Conservation (phyloP, 345 rosid genomes). For the Hibiscus mutabilis region DNA sequence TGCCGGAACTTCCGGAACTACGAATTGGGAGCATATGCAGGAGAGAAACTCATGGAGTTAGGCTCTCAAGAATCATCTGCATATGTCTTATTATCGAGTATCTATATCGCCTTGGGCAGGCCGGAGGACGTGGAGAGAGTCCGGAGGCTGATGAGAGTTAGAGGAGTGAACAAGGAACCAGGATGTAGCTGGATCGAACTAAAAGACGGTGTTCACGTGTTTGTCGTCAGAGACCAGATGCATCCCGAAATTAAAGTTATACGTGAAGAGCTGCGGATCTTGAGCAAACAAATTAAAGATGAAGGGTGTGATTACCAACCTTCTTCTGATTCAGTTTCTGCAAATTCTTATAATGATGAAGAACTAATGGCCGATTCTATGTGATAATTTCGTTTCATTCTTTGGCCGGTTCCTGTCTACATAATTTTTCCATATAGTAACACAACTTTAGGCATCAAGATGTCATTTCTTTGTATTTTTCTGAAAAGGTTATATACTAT, state of each 20-base stretch:
- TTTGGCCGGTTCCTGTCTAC: not conserved
- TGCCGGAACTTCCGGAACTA: conserved; percentile 51
- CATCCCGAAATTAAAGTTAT: conserved; percentile 44
- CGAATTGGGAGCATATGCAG: conserved; percentile 64
- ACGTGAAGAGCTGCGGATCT: conserved; percentile 25
- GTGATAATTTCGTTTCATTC: not conserved
- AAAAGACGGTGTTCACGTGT: conserved; percentile 39
- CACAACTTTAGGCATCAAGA: not conserved
- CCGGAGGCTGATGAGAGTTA: conserved; percentile 42
- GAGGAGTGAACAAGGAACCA: conserved; percentile 58
- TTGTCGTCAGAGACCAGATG: conserved; percentile 55
- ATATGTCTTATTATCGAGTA: conserved; percentile 46
- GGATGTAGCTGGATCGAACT: conserved; percentile 75
- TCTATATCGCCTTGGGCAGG: conserved; percentile 50
- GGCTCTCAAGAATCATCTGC: conserved; percentile 70
- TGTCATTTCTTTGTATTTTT: not conserved
- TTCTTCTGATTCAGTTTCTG: conserved; percentile 18
- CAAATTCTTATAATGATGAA: not conserved
- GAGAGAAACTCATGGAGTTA: conserved; percentile 64
- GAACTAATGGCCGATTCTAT: not conserved
- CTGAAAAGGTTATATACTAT: no score
- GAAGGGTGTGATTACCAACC: conserved; percentile 33
- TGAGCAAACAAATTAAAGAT: conserved; percentile 50
- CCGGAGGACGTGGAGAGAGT: conserved; percentile 48
- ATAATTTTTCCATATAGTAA: not conserved